phyloP scores from a whole-genome alignment of 495 filamentous ascomycete genomes.

The Astrothelium macrocarpum region DNA sequence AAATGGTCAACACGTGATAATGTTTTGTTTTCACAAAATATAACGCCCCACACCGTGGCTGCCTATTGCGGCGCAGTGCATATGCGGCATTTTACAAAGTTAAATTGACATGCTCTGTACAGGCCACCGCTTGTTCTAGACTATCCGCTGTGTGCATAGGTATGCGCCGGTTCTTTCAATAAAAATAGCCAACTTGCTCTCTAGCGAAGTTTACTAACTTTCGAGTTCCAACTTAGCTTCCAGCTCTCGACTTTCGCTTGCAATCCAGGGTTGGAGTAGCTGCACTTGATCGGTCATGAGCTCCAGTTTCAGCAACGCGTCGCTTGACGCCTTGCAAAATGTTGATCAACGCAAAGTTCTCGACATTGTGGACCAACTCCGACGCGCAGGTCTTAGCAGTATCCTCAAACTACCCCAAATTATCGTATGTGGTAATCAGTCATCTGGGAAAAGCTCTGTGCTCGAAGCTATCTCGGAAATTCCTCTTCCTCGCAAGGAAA shows the following conservation, averaged over 20 bases:
- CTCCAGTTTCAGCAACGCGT: constrained; percentile 14
- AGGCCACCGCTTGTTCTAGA: no score
- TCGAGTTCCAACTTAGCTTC: not conserved
- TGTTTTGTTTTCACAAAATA: no score
- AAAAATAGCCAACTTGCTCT: not conserved
- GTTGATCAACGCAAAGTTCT: constrained; percentile 33
- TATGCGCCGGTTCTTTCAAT: no score
- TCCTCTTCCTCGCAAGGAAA: constrained; percentile 55
- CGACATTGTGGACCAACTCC: constrained; percentile 50
- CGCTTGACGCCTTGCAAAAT: constrained; percentile 25
- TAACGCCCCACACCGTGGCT: no score
- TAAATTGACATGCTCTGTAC: no score
- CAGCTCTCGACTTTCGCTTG: not conserved
- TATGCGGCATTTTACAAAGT: no score
- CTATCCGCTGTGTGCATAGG: no score
- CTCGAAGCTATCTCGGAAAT: constrained; percentile 64
- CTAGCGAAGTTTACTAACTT: not conserved
- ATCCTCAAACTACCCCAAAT: constrained; percentile 58
- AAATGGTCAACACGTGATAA: no score
- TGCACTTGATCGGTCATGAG: not conserved
- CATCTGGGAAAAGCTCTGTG: constrained; percentile 63
- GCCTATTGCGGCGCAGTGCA: no score
- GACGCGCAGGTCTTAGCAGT: constrained; percentile 43
- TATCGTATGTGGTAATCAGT: constrained; percentile 65
- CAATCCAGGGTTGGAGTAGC: not conserved